These are phyloP conservation scores for Monosporascus sp. DNA, from an alignment of 2,329 filamentous ascomycete genomes.

Conservation along the genomic window DNA sequence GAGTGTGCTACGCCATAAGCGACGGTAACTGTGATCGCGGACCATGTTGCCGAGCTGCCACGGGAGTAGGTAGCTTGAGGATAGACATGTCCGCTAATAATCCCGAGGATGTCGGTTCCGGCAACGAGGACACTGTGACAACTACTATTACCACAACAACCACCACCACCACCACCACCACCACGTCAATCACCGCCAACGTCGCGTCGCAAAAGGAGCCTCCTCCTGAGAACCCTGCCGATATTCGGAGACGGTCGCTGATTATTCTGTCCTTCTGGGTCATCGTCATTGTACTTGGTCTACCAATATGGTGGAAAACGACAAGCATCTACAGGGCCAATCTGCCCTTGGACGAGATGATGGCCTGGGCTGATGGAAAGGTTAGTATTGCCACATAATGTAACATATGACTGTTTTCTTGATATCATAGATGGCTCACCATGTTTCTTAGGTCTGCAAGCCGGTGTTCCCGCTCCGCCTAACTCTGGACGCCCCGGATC, in stretches of 20 bases:
- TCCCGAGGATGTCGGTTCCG: neutral
- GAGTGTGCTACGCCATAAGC: neutral
- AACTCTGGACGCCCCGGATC: slow-evolving; percentile 62
- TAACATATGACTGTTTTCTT: neutral
- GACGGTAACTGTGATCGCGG: neutral
- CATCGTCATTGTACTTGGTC: slow-evolving; percentile 73
- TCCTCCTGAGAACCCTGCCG: slow-evolving; percentile 72
- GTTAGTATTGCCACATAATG: slow-evolving; percentile 39
- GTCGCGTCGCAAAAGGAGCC: slow-evolving; percentile 41
- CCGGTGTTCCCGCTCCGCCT: slow-evolving; percentile 85
- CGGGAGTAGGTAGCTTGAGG: neutral
- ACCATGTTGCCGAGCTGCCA: neutral
- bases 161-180: neutral
- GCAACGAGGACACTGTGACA: neutral
- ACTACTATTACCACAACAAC: neutral
- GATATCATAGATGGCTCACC: neutral
- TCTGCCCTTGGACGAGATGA: slow-evolving; percentile 80
- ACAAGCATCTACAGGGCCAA: slow-evolving; percentile 86
- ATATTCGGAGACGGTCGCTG: slow-evolving; percentile 62
- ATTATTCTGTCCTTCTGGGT: slow-evolving; percentile 90
- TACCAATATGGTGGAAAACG: slow-evolving; percentile 95
- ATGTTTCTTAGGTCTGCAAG: slow-evolving; percentile 63
- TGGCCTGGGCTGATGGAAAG: slow-evolving; percentile 85
- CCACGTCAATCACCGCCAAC: slow-evolving; percentile 1
- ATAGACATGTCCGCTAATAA: neutral